Conservation (phyloP, 768 basidiomycete species). For the Tremella fuciformis region DNA sequence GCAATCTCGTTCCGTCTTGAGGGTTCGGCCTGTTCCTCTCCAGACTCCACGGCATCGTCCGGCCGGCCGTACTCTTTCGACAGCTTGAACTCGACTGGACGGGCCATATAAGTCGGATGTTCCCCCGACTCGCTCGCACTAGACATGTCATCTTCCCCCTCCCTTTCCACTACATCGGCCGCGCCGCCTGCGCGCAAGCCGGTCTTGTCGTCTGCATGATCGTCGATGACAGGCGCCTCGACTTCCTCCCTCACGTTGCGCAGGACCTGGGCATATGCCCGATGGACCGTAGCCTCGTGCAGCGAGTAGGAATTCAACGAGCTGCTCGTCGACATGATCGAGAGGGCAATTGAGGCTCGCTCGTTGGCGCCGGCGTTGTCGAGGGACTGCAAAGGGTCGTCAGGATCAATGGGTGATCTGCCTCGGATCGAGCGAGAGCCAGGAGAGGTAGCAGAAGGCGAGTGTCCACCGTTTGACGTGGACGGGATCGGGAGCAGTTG, state of each 20-base stretch:
- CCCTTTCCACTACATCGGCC: neutral
- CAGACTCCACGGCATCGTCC: neutral
- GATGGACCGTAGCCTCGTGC: constrained; percentile 15
- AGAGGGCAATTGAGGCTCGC: constrained; percentile 19
- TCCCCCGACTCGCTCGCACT: neutral
- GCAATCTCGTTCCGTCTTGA: neutral
- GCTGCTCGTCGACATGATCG: constrained; percentile 6
- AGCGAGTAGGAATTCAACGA: constrained; percentile 13
- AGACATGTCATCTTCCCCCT: neutral
- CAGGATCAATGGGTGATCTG: neutral
- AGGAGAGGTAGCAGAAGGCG: constrained; percentile 1
- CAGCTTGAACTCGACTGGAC: neutral
- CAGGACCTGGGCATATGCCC: constrained; percentile 2
- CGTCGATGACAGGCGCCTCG: neutral
- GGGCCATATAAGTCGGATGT: neutral
- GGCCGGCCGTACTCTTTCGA: too few relatives aligned
- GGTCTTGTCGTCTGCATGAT: neutral
- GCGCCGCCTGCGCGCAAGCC: too few relatives aligned
- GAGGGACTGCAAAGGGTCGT: constrained; percentile 3
- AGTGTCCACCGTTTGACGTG: too few relatives aligned
- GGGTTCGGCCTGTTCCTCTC: neutral
- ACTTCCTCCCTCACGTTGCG: neutral
- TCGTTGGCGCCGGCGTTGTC: constrained; percentile 11
- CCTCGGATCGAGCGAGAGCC: neutral
- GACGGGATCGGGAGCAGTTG: neutral